Evolutionary conservation across 2,329 filamentous ascomycete species (phyloP), one percentile per base, ranked within the genome.

Genomic region (Daldinia sp.): DNA sequence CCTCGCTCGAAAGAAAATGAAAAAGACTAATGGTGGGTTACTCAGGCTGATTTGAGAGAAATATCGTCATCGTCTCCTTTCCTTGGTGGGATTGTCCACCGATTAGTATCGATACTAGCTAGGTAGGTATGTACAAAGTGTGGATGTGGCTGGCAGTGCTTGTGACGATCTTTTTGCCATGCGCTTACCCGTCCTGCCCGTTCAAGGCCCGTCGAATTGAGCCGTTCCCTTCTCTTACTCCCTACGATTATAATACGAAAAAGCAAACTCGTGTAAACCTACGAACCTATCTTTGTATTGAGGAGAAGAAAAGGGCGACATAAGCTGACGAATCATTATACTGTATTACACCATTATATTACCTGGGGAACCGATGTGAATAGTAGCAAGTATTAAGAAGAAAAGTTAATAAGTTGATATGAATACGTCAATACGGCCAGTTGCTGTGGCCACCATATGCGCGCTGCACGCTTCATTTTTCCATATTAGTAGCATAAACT

Each of bases 131-230:
- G 54, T 63, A 39, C 51, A 39, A 60, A 58, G 35, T 59, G 41
- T 66, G 50, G 50, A 30, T 13, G 54, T 67, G 61, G 61, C 58
- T 64, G 51, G 64, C 54, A 48, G 50, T 62, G 51, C 45, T 56
- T 32, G 51, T 61, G 64, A 61, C 61, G 64, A 67, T 67, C 64
- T 59, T 59, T 56, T 61, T 37, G 64, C 61, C 64, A 67, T 67
- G 51, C 61, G 50, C 57, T 52, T 45, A 43, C 39, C 39, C 39
- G 39, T 25, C 21, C 5, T 17, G 39, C 19, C 39, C 35, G 35
- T 37, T 15, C n/a, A n/a, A 21, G 13, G 37, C 7, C 37, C 39
- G 21, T 23, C 39, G 15, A 39, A n/a, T n/a, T n/a, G n/a, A 45
- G 53, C 61, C 53, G 6, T 32, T 58, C 53, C 53, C 35, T 41